Evolutionary conservation across 768 basidiomycete genomes (phyloP), one percentile per base, ranked within the genome.

Genomic region (Mycena vitilis): DNA sequence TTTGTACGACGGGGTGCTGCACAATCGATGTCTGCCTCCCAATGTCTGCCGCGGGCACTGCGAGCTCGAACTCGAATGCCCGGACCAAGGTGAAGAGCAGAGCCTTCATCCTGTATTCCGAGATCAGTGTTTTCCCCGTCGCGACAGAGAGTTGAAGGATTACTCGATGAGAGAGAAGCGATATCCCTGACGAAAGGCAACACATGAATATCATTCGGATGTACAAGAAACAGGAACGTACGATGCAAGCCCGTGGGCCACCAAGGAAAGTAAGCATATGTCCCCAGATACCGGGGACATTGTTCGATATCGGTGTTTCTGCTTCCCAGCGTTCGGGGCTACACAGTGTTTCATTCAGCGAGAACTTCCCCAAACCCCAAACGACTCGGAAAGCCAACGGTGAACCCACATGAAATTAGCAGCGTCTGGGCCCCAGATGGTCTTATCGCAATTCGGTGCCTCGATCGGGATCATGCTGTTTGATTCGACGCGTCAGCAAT

Each of bases 291-390:
- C 84, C 82, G 9, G 85, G 85, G 20, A 86, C 68, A 8, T 66
- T 64, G 0, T 72, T 68, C 3, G 70, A 74, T 0, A 69, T 66
- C 7, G 34, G 18, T 0, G 76, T 78, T 0, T 82, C 79, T 5
- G 74, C 42, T 9, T 71, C 65, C 85, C 86, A 86, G 0, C 85
- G 78, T 60, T 86, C 84, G 0, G 85, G 85, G 51, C 84, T 85
- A 68, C 38, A 38, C 6, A 48, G 36, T 55, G 11, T 16, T 9
- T 20, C 13, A 15, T 20, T 16, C 13, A 18, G 34, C 34, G 20
- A 63, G 42, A 30, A 34, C 7, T 23, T 58, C 55, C 45, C 22
- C 8, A 16, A 15, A 36, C 55, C 45, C 22, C 8, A 16, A 15
- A 36, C 4, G 13, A 37, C 25, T 1, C 5, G 13, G 47, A 10